Evolutionary conservation across 2,329 filamentous ascomycete species (phyloP).

Genomic region (Aspergillus ochraceus): DNA sequence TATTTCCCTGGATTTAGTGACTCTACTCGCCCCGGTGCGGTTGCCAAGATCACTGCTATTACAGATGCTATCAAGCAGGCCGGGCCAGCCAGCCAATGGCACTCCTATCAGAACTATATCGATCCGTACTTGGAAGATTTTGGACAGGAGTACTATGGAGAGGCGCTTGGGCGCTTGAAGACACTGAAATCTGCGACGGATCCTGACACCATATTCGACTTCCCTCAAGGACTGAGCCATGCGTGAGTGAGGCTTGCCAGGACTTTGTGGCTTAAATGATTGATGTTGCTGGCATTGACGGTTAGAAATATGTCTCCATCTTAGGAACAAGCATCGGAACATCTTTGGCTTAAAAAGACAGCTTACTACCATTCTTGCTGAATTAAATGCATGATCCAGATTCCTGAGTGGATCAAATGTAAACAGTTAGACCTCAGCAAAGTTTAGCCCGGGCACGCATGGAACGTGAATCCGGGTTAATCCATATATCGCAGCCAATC

Average conservation of each 20-base stretch:
- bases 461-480: neutral
- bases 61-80: constrained; percentile 3
- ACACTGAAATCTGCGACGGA: neutral
- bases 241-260: neutral
- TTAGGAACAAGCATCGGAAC: too few relatives aligned
- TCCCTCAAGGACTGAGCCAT: constrained; percentile 2
- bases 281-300: too few relatives aligned
- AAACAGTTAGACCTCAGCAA: too few relatives aligned
- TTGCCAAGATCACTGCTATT: neutral
- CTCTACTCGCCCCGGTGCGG: neutral
- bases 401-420: too few relatives aligned
- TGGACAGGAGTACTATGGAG: constrained; percentile 5
- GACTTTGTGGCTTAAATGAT: too few relatives aligned
- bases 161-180: neutral
- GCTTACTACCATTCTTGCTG: too few relatives aligned
- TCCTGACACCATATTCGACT: constrained; percentile 2
- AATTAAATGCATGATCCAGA: too few relatives aligned
- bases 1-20: constrained; percentile 6
- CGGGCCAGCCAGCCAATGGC: neutral
- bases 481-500: too few relatives aligned
- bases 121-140: constrained; percentile 3
- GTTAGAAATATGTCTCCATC: too few relatives aligned
- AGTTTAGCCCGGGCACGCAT: neutral
- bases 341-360: too few relatives aligned
- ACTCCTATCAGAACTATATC: constrained; percentile 8